Evolutionary conservation across 345 rosid genomes (phyloP), one percentile per base, ranked within the genome.

Genomic region (Gossypium thurberi): DNA sequence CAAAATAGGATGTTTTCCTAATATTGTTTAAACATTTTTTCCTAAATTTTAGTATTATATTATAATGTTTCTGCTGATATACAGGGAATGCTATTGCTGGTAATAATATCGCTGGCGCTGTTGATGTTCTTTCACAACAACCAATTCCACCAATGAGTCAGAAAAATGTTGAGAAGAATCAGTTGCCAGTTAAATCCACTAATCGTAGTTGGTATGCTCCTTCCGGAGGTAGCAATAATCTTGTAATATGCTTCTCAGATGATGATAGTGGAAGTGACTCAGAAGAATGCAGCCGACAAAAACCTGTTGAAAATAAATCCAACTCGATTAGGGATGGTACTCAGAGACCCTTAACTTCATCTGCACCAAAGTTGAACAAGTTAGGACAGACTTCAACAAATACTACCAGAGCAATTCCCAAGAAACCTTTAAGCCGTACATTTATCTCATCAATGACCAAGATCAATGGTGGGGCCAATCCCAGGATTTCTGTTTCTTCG

Each of bases 191-290:
- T 64, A 74, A 65, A 81, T 52, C 89, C 76, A 76, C 84, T 56
- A 72, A 65, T 71, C 78, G 79, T 72, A 83, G 86, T 68, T 81
- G 83, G 87, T 57, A 58, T 66, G 75, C 81, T 53, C 80, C 81
- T 69, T 75, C 74, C 26, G 85, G 83, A 56, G 73, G 72, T 7
- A 66, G 80, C 69, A 72, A 66, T 80, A 92, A 90, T 79, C 93
- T 95, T 53, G 99, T 95, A 58, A 95, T 95, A 80, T 82, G 89
- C 79, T 95, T 95, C 81, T 91, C 93, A 15, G 93, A 91, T 78
- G 92, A 86, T 75, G 98, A 94, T 62, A 89, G 90, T 80, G 93
- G 85, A 76, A 92, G 97, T 79, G 96, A 86, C 62, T 84, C 88
- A 72, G 97, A 92, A 64, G 82, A 76, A 74, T 44, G 74, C 70